Percentiles rank a stretch among this genome's conserved stretches.
These are phyloP conservation scores for Podospora pseudopauciseta DNA, from an alignment of 495 filamentous ascomycete species.

Conservation along the genomic window DNA sequence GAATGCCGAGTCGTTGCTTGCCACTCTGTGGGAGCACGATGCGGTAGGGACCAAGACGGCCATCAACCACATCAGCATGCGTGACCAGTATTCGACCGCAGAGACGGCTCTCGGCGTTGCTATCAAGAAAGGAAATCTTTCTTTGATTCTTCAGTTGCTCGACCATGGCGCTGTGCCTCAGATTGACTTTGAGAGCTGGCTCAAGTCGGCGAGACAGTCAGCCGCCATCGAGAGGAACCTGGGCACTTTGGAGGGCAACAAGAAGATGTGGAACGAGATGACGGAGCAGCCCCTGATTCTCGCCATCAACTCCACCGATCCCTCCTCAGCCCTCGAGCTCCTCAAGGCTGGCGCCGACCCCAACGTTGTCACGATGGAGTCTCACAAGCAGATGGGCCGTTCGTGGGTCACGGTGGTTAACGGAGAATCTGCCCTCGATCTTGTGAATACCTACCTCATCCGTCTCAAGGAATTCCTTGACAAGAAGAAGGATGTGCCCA, in stretches of 20 bases:
- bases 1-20: slow-evolving; percentile 49
- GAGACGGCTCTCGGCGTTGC: slow-evolving; percentile 38
- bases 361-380: slow-evolving; percentile 43
- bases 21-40: slow-evolving; percentile 58
- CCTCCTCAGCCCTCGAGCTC: slow-evolving; percentile 52
- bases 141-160: slow-evolving; percentile 40
- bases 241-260: slow-evolving; percentile 40
- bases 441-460: slow-evolving; percentile 49
- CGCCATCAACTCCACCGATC: slow-evolving; percentile 51
- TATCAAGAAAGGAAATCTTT: slow-evolving; percentile 30
- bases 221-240: slow-evolving; percentile 22
- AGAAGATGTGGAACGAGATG: slow-evolving; percentile 34
- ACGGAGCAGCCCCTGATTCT: slow-evolving; percentile 58
- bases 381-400: slow-evolving; percentile 33
- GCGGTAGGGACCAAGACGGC: slow-evolving; percentile 55
- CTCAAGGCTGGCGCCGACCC: slow-evolving; percentile 57
- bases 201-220: slow-evolving; percentile 38
- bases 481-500: slow-evolving; percentile 10
- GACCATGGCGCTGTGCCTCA: slow-evolving; percentile 38
- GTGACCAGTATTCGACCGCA: slow-evolving; percentile 26
- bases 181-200: slow-evolving; percentile 46
- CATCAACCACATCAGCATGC: slow-evolving; percentile 56
- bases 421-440: slow-evolving; percentile 54
- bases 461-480: slow-evolving; percentile 43
- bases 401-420: slow-evolving; percentile 13